Conservation (phyloP, 148 eudicot genomes). For the Limonium bicolor region DNA sequence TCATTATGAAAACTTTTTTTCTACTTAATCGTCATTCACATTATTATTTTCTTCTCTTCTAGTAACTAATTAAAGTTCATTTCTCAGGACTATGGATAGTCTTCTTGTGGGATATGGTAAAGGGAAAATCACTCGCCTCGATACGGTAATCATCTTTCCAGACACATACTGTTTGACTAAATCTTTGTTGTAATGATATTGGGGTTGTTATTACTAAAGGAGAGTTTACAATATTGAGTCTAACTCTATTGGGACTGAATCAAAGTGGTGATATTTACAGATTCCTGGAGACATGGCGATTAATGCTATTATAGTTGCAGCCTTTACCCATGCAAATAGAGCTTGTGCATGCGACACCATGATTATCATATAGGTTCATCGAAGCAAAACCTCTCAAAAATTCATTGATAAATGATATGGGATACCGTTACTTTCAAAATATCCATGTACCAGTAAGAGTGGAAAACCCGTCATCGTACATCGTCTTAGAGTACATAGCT, state of each 20-base stretch:
- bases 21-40: no score
- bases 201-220: no score
- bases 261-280: conserved; percentile 41
- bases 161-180: conserved; percentile 28
- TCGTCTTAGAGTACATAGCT: conserved; percentile 24
- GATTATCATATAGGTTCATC: conserved; percentile 58
- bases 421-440: conserved; percentile 22
- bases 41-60: no score
- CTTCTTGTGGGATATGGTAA: conserved; percentile 41
- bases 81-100: conserved; percentile 47
- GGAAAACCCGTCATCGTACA: conserved; percentile 40
- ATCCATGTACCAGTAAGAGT: conserved; percentile 50
- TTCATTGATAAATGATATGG: conserved; percentile 19
- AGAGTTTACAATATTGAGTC: background rate
- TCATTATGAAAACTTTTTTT: no score
- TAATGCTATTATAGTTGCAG: conserved; percentile 50
- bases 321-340: conserved; percentile 28
- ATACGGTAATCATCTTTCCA: conserved; percentile 7
- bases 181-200: conserved; percentile 16
- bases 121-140: conserved; percentile 28
- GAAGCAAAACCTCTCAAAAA: conserved; percentile 25
- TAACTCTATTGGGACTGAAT: no score
- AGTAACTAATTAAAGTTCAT: background rate
- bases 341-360: conserved; percentile 8
- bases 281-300: conserved; percentile 73